Evolutionary conservation across 2,329 filamentous ascomycete genomes (phyloP), one percentile per base, ranked within the genome.

Genomic region (Rutstroemia sp.): DNA sequence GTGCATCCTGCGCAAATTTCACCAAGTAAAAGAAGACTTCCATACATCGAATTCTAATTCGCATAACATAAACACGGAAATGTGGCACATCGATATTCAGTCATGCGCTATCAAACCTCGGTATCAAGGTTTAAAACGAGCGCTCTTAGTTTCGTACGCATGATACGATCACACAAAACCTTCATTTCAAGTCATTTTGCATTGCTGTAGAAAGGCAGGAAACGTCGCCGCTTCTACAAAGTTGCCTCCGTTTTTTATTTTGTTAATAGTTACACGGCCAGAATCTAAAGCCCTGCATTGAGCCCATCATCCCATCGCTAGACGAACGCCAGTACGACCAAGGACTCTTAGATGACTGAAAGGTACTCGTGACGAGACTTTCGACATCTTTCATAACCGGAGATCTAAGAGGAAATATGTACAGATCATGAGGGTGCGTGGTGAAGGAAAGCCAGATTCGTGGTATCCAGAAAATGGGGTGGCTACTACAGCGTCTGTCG

Each of bases 381-480:
- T 17, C 23, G 27, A 27, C 49, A 48, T 49, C 49, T 36, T 39
- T 19, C 45, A 51, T 48, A 30, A 50, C 19, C 16, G 23, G 39
- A 48, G 21, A 52, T 52, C 48, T 52, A 56, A 50, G 10, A 42
- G 36, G n/a, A 38, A 34, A 34, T 59, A 59, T 59, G 54, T 60
- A 61, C 59, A 62, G 58, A 61, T 56, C 48, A 42, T 39, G 39
- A 52, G 34, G 8, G 48, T 14, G 30, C 42, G 21, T 53, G 27
- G 42, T 36, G 48, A 21, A 51, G 39, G 12, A 51, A 46, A 21
- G 19, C 21, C 30, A 36, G 46, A 10, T 21, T 42, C 44, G 30
- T 53, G 46, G 49, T 53, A 53, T 57, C 49, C 48, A 53, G 48
- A 51, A 59, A n/a, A 47, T 46, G 16, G 17, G 44, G 45, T 36